Conservation (phyloP, 805 yeast genomes). For the Citeromyces nyonsensis region DNA sequence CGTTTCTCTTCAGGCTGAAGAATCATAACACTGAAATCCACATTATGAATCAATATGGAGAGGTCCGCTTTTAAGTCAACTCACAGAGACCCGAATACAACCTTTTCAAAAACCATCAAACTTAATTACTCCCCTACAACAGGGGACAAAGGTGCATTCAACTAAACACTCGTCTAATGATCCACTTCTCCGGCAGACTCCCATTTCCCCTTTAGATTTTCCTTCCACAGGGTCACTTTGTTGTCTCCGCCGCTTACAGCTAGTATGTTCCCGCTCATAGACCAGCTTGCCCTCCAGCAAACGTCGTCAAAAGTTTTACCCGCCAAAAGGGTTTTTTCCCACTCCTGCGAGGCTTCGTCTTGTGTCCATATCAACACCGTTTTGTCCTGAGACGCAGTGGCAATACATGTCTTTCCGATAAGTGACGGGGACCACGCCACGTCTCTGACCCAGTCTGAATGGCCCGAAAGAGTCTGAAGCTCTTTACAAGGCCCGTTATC, state of each 20-base stretch:
- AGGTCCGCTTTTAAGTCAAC: too few relatives aligned
- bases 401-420: slow-evolving; percentile 76
- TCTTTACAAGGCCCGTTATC: slow-evolving; percentile 46
- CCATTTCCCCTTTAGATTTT: slow-evolving; percentile 86
- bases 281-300: slow-evolving; percentile 98
- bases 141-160: too few relatives aligned
- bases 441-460: slow-evolving; percentile 97
- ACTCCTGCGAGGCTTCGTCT: slow-evolving; percentile 32
- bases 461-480: slow-evolving; percentile 77
- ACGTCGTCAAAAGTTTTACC: slow-evolving; percentile 88
- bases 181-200: slow-evolving; percentile 95
- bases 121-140: too few relatives aligned
- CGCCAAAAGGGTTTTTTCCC: slow-evolving; percentile 71
- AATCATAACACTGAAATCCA: too few relatives aligned
- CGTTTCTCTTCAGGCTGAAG: too few relatives aligned
- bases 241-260: slow-evolving; percentile 96
- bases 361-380: slow-evolving; percentile 94
- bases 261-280: slow-evolving; percentile 84
- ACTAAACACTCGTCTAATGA: too few relatives aligned
- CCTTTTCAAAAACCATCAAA: too few relatives aligned
- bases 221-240: slow-evolving; percentile 93
- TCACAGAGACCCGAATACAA: too few relatives aligned
- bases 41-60: too few relatives aligned
- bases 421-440: slow-evolving; percentile 96
- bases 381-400: slow-evolving; percentile 93